phyloP scores from a whole-genome alignment of 495 filamentous ascomycete species.

The Aspergillus cavernicola region DNA sequence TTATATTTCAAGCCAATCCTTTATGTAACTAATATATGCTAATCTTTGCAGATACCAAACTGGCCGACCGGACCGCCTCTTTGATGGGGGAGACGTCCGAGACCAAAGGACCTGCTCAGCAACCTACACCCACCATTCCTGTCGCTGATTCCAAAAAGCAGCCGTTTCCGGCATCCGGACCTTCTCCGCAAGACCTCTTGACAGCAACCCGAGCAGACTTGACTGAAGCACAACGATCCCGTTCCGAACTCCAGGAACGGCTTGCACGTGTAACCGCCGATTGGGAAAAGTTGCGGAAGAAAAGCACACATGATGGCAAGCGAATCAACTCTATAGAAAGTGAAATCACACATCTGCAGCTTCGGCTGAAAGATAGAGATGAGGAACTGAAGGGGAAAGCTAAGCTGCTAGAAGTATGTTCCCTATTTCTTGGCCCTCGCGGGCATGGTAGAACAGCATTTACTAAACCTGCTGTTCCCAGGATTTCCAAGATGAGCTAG shows the following conservation, averaged over 20 bases:
- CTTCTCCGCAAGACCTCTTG: conserved; percentile 33
- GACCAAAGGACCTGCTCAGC: conserved; percentile 13
- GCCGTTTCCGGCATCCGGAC: conserved; percentile 15
- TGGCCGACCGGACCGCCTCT: conserved; percentile 65
- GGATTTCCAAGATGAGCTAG: conserved; percentile 87
- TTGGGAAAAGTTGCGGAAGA: conserved; percentile 54
- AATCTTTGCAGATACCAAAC: conserved; percentile 70
- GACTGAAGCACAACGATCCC: conserved; percentile 69
- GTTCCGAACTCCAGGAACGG: conserved; percentile 58
- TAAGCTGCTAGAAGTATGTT: conserved; percentile 67
- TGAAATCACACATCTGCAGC: conserved; percentile 58
- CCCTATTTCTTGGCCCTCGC: background rate
- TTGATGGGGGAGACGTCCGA: conserved; percentile 30
- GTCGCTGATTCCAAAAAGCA: conserved; percentile 24
- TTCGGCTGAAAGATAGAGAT: conserved; percentile 71
- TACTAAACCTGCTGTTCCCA: conserved; percentile 25
- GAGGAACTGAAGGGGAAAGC: conserved; percentile 82
- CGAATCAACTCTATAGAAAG: conserved; percentile 56
- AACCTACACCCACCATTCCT: conserved; percentile 13
- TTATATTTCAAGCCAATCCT: background rate
- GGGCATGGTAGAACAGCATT: background rate
- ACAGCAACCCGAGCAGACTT: conserved; percentile 59
- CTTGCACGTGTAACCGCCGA: conserved; percentile 59
- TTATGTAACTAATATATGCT: conserved; percentile 6
- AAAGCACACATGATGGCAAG: conserved; percentile 50